Evolutionary conservation across 1,284 basidiomycete genomes (phyloP).

Genomic region (Fomitopsis pinicola): DNA sequence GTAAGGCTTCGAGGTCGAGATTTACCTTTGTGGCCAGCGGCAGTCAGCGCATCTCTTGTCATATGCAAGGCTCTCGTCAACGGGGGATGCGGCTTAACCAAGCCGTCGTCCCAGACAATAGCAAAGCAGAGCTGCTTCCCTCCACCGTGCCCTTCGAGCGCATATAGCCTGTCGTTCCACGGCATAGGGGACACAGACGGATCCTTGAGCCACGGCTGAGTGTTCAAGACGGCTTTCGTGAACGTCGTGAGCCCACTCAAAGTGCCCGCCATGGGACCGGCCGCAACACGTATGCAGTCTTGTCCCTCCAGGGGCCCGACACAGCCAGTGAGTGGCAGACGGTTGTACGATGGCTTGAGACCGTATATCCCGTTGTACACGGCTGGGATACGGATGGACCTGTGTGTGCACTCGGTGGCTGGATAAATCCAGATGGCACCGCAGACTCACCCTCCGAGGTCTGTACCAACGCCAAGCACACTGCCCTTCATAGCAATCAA

Average conservation of each 20-base stretch:
- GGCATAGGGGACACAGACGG: slow-evolving; percentile 44
- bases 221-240: slow-evolving; percentile 32
- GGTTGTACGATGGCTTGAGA: slow-evolving; percentile 49
- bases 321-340: slow-evolving; percentile 47
- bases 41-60: slow-evolving; percentile 40
- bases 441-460: slow-evolving; percentile 56
- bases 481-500: slow-evolving; percentile 73
- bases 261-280: slow-evolving; percentile 48
- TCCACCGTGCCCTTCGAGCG: slow-evolving; percentile 41
- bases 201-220: slow-evolving; percentile 42
- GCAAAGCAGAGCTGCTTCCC: slow-evolving; percentile 40
- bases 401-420: slow-evolving; percentile 11
- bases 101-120: slow-evolving; percentile 44
- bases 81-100: slow-evolving; percentile 48
- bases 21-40: slow-evolving; percentile 44
- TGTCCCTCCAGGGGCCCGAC: slow-evolving; percentile 45
- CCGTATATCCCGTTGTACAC: slow-evolving; percentile 48
- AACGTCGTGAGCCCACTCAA: slow-evolving; percentile 42
- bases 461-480: slow-evolving; percentile 75
- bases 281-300: slow-evolving; percentile 47
- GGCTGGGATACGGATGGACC: slow-evolving; percentile 49
- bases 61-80: slow-evolving; percentile 43
- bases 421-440: neutral
- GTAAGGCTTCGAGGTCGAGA: neutral
- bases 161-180: slow-evolving; percentile 41